phyloP scores from a whole-genome alignment of 192 early-diverging fungal genomes.

The Umbelopsis sp. region DNA sequence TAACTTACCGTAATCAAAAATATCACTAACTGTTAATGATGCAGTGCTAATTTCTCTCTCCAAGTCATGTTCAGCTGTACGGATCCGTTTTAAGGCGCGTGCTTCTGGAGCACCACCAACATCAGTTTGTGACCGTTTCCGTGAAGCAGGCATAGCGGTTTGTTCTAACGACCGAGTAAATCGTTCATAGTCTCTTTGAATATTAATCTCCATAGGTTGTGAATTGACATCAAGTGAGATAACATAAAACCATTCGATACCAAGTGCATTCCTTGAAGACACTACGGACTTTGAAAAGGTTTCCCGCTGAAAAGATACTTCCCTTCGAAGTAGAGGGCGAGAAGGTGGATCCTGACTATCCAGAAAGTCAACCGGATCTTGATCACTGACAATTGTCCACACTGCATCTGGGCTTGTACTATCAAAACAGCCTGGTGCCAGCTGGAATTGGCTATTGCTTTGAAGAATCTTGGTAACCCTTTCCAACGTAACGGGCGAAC shows the following conservation, averaged over 20 bases:
- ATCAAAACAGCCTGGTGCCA: not conserved
- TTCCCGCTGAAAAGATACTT: constrained; percentile 4
- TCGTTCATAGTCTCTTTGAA: constrained; percentile 5
- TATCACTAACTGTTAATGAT: not conserved
- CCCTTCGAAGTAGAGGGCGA: not conserved
- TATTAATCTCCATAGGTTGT: not conserved
- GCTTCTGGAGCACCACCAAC: not conserved
- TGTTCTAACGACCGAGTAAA: not conserved
- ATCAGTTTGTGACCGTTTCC: not conserved
- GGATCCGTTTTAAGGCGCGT: constrained; percentile 2
- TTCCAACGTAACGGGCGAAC: not conserved
- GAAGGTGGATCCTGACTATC: constrained; percentile 14
- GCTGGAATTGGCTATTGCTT: not conserved
- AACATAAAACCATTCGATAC: constrained; percentile 13
- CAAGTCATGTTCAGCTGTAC: not conserved
- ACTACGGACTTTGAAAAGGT: constrained; percentile 13
- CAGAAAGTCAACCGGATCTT: not conserved
- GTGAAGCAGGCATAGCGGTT: not conserved
- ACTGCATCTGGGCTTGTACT: not conserved
- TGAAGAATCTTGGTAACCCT: not conserved
- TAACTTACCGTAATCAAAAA: not conserved
- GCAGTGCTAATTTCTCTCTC: not conserved
- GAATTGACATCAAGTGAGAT: constrained; percentile 3
- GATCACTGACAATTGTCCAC: constrained; percentile 5
- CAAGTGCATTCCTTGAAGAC: not conserved